These are phyloP conservation scores for Penicillium decumbens DNA, from an alignment of 2,329 filamentous ascomycete species.

Conservation along the genomic window DNA sequence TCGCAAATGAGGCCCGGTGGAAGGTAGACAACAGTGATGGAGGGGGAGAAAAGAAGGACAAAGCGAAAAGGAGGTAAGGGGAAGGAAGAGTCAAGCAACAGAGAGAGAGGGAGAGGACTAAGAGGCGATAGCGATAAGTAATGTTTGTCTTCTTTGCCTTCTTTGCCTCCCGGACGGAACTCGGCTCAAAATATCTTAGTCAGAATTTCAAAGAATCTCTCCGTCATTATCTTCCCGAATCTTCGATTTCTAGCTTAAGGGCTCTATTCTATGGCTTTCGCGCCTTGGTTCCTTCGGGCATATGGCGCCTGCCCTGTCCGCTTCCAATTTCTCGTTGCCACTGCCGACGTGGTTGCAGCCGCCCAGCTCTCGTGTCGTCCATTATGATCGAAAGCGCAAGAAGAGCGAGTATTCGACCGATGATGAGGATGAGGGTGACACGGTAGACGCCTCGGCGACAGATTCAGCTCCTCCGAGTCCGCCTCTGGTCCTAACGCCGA, in stretches of 20 bases:
- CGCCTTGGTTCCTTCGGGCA: slow-evolving; percentile 8
- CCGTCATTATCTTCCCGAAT: not conserved
- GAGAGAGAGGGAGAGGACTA: slow-evolving; percentile 1
- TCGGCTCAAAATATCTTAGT: not conserved
- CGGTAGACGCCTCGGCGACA: slow-evolving; percentile 27
- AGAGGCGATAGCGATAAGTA: slow-evolving; percentile 20
- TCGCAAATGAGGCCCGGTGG: not conserved
- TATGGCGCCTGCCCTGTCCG: slow-evolving; percentile 31
- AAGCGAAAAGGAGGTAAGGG: slow-evolving; percentile 5
- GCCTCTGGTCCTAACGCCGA: slow-evolving; percentile 35
- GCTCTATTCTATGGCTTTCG: slow-evolving; percentile 5
- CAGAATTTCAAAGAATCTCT: not conserved
- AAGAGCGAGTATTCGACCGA: slow-evolving; percentile 26
- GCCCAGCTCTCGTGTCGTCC: slow-evolving; percentile 31
- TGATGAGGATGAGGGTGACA: slow-evolving; percentile 23
- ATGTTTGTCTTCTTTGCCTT: slow-evolving; percentile 22
- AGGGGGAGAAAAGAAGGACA: not conserved
- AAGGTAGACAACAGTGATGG: not conserved
- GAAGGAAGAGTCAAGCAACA: slow-evolving; percentile 7
- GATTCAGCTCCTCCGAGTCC: slow-evolving; percentile 19
- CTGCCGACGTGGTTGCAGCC: slow-evolving; percentile 37
- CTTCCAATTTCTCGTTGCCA: slow-evolving; percentile 38
- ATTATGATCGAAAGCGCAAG: slow-evolving; percentile 38
- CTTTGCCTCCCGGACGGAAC: slow-evolving; percentile 10
- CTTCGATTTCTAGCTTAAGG: not conserved